Conservation (phyloP, 768 basidiomycete genomes). For the Boletus huronensis region DNA sequence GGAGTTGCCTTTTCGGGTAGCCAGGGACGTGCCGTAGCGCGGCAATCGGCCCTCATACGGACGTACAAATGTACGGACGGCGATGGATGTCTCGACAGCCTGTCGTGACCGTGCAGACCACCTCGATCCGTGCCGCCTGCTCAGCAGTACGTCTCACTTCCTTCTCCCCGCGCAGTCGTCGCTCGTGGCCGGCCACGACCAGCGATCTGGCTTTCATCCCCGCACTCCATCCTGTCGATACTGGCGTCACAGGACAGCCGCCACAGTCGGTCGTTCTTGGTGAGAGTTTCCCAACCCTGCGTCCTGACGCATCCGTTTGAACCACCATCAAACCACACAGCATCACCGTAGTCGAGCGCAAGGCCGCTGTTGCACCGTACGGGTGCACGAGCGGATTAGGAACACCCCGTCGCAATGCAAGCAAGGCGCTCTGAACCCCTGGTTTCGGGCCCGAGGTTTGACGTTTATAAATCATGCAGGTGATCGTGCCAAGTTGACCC, state of each 20-base stretch:
- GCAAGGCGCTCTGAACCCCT: not conserved
- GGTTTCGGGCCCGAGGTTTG: slow-evolving; percentile 10
- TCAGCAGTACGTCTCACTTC: no score
- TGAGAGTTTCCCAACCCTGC: slow-evolving; percentile 10
- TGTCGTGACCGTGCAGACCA: no score
- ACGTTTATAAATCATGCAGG: not conserved
- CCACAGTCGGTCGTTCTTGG: slow-evolving; percentile 11
- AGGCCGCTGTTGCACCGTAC: not conserved
- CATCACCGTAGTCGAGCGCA: slow-evolving; percentile 7
- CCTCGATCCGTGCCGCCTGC: no score
- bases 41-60: slow-evolving; percentile 31
- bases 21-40: slow-evolving; percentile 27
- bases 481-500: not conserved
- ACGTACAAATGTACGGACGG: slow-evolving; percentile 6
- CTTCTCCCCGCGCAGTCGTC: no score
- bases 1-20: slow-evolving; percentile 26
- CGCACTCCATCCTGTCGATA: slow-evolving; percentile 1
- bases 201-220: not conserved
- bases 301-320: not conserved
- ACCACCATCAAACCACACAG: not conserved
- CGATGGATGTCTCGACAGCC: slow-evolving; percentile 3
- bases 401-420: not conserved
- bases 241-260: slow-evolving; percentile 1
- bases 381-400: no score
- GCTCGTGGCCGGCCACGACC: not conserved